A percentile compares a stretch with the other conserved stretches of the same genome.
These are phyloP conservation scores for Starmera quercuum DNA, from an alignment of 805 yeast genomes.

Conservation along the genomic window DNA sequence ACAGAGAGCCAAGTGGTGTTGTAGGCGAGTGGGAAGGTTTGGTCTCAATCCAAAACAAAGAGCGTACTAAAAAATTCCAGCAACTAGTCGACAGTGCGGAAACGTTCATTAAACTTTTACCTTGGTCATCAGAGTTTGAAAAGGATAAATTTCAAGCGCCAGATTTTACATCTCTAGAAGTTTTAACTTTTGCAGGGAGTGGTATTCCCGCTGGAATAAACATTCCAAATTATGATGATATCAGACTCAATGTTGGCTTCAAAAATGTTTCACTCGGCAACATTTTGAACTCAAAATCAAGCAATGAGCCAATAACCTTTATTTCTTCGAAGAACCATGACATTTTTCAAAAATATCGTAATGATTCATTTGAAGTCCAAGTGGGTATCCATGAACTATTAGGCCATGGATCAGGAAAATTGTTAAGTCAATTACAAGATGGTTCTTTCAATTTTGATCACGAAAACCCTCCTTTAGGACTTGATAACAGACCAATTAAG, in stretches of 20 bases:
- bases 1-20: conserved; percentile 87
- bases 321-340: conserved; percentile 44
- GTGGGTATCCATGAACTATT: conserved; percentile 89
- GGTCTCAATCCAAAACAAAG: conserved; percentile 85
- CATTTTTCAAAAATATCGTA: conserved; percentile 61
- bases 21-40: conserved; percentile 93
- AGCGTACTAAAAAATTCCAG: conserved; percentile 74
- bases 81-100: conserved; percentile 62
- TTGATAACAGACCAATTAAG: conserved; percentile 52
- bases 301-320: conserved; percentile 63
- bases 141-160: conserved; percentile 87
- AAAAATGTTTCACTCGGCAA: conserved; percentile 88
- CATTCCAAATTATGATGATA: conserved; percentile 89
- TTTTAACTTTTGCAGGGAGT: conserved; percentile 80
- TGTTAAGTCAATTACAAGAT: conserved; percentile 51
- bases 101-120: conserved; percentile 54
- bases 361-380: conserved; percentile 84
- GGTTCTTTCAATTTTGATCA: conserved; percentile 69
- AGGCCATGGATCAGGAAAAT: conserved; percentile 89
- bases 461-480: conserved; percentile 50
- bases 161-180: conserved; percentile 87
- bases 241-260: conserved; percentile 75
- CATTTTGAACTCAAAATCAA: conserved; percentile 68
- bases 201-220: conserved; percentile 93
- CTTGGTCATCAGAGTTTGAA: conserved; percentile 73